Conservation (phyloP, 768 basidiomycete species). For the Termitomyces eurrhizus region DNA sequence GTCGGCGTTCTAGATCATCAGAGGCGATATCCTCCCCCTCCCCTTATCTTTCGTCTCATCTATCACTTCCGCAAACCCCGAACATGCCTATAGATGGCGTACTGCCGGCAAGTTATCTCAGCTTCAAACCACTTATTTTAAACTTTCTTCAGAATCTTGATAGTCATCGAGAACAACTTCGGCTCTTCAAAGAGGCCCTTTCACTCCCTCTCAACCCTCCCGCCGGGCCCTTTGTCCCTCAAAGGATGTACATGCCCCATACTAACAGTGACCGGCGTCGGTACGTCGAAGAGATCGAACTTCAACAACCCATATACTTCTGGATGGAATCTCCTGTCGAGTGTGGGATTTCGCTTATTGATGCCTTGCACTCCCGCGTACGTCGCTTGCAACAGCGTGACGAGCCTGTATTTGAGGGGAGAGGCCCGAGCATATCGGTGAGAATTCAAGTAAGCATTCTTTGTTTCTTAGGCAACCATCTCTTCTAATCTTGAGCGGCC, state of each 20-base stretch:
- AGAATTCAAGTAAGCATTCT: conserved; percentile 56
- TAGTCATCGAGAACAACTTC: conserved; percentile 41
- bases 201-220: conserved; percentile 29
- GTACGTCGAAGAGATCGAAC: conserved; percentile 66
- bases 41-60: conserved; percentile 4
- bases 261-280: conserved; percentile 74
- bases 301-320: conserved; percentile 67
- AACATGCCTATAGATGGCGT: not conserved
- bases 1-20: conserved; percentile 10
- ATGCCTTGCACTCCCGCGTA: conserved; percentile 60
- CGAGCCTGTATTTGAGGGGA: conserved; percentile 62
- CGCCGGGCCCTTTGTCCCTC: conserved; percentile 58
- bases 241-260: conserved; percentile 70
- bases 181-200: conserved; percentile 40
- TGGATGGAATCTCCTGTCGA: conserved; percentile 47
- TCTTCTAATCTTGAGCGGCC: conserved; percentile 6
- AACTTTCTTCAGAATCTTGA: conserved; percentile 24
- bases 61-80: conserved; percentile 12
- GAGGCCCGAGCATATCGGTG: conserved; percentile 79
- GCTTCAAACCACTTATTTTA: not conserved
- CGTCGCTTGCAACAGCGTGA: conserved; percentile 54
- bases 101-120: not conserved
- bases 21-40: conserved; percentile 7
- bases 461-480: conserved; percentile 3
- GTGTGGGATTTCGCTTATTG: conserved; percentile 58